phyloP scores from a whole-genome alignment of 2,329 filamentous ascomycete genomes.

The Chaetomium sp. region DNA sequence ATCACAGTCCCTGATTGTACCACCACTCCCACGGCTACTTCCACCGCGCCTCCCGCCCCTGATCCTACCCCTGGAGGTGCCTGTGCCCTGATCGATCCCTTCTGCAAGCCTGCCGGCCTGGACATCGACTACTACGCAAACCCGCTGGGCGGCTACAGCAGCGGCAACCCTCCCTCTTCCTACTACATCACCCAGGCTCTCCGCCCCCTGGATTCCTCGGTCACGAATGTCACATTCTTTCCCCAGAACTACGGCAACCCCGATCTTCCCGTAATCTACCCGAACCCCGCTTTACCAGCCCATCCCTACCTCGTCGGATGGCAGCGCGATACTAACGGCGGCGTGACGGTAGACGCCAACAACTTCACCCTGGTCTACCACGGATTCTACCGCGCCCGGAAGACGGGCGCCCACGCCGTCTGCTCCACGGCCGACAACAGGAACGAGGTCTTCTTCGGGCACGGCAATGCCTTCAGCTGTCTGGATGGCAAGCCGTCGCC shows the following conservation, averaged over 20 bases:
- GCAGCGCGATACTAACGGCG: constrained; percentile 3
- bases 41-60: neutral
- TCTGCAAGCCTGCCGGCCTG: neutral
- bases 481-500: neutral
- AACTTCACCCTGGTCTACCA: constrained; percentile 14
- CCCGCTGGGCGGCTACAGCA: constrained; percentile 8
- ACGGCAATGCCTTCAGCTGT: constrained; percentile 6
- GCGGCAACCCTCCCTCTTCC: constrained; percentile 2
- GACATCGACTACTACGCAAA: constrained; percentile 11
- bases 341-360: constrained; percentile 11
- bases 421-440: constrained; percentile 9
- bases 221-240: constrained; percentile 13
- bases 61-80: neutral
- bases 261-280: neutral
- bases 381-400: constrained; percentile 9
- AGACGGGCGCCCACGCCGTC: neutral
- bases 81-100: constrained; percentile 4
- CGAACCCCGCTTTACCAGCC: neutral
- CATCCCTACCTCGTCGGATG: constrained; percentile 4
- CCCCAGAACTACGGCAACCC: constrained; percentile 5
- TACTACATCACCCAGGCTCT: constrained; percentile 9
- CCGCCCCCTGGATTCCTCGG: neutral
- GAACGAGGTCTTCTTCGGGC: constrained; percentile 11
- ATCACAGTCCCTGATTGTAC: neutral
- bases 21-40: neutral